Base-by-base conservation (phyloP, 2,329 filamentous ascomycete genomes). In the Didymella pinodella region DNA sequence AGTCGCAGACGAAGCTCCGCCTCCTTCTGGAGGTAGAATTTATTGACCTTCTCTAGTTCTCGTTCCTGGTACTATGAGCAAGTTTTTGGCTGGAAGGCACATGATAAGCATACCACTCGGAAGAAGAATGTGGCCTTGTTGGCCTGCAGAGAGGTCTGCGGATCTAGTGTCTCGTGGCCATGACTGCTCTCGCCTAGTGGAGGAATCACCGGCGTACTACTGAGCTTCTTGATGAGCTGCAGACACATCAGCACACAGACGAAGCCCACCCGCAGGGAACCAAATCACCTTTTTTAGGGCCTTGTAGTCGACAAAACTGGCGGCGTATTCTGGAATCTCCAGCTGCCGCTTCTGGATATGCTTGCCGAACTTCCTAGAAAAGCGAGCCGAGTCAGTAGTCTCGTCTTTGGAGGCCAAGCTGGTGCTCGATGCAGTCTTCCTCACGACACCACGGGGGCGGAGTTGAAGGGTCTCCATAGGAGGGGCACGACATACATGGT, bases 81-180 rank as follows among this genome's bases (percentile, higher is more conserved):
- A 40, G 26, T 28, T 16, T 3, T 22, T n/a, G 4, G 36, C 20
- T 43, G 14, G 25, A 31, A 49, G 26, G 28, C 45, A 34, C 48
- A 31, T 7, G 48, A 11, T 25, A 46, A 50, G 58, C 88, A 76
- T 86, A 97, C 93, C 78, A 99, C 84, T 78, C 95, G 91, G 78
- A 98, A 98, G 85, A 99, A 99, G 81, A 99, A 99, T 11, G 94
- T 96, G 56, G 94, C 94, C 80, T 96, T 97, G 81, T 99, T 99
- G 57, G 94, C 95, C 78, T 97, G 93, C 48, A 98, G 84, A 45
- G 93, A 90, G 48, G 90, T 88, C 80, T 96, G 93, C n/a, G 93
- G 88, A 77, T 97, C 93, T 59, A 82, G 76, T 36, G 78, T 70
- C 61, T 83, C 80, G 63, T 79, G 75, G 57, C 75, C 73, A 66